Conservation (phyloP, 2,329 filamentous ascomycete genomes). For the Colletotrichum limetticola region DNA sequence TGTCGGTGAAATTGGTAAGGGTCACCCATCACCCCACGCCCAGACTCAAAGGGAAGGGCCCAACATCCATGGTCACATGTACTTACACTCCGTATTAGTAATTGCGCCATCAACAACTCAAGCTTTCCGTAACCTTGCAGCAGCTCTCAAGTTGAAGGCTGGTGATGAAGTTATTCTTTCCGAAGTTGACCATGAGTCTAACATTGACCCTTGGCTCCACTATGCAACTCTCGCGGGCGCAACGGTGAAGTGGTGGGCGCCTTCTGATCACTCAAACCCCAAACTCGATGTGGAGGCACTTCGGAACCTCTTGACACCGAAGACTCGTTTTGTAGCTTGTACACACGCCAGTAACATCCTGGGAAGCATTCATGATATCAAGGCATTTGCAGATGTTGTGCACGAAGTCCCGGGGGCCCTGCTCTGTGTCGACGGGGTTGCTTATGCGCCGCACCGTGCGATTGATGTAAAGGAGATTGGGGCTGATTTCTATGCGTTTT, state of each 20-base stretch:
- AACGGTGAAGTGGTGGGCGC: conserved; percentile 78
- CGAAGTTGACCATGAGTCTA: conserved; percentile 80
- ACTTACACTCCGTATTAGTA: conserved; percentile 52
- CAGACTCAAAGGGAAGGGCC: background rate
- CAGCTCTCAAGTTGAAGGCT: conserved; percentile 60
- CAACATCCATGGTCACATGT: background rate
- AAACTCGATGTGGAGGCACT: conserved; percentile 41
- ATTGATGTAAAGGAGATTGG: conserved; percentile 75
- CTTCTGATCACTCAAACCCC: conserved; percentile 61
- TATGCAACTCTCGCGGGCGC: conserved; percentile 71
- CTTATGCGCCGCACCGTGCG: conserved; percentile 77
- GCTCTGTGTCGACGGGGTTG: conserved; percentile 79
- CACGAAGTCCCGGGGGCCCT: conserved; percentile 62
- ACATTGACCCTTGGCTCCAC: conserved; percentile 78
- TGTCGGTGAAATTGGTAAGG: background rate
- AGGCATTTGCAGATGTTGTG: conserved; percentile 63
- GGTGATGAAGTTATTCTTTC: conserved; percentile 77
- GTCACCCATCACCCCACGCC: background rate
- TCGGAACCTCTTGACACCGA: conserved; percentile 43
- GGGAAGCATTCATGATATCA: conserved; percentile 74
- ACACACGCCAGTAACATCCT: conserved; percentile 81
- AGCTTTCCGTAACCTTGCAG: conserved; percentile 76
- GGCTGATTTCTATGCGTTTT: conserved; percentile 80
- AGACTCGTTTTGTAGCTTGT: conserved; percentile 76
- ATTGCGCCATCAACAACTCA: conserved; percentile 81